Percentiles rank a stretch among this genome's conserved stretches.
phyloP scores from a whole-genome alignment of 2,329 filamentous ascomycete species.

The Reticulascus tulasneorum region DNA sequence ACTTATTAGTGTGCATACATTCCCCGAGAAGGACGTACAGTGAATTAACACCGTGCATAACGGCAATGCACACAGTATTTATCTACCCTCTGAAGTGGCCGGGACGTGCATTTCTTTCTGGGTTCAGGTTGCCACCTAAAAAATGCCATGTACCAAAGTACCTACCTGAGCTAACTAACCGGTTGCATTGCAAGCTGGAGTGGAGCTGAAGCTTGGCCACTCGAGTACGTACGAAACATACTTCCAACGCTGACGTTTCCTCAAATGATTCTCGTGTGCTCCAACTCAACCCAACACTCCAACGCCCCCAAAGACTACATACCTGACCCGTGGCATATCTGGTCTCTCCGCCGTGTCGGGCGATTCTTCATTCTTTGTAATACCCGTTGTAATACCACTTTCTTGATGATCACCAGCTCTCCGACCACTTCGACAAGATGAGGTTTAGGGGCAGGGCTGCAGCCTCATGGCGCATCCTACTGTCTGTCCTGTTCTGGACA shows the following conservation, averaged over 20 bases:
- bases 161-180: too few relatives aligned
- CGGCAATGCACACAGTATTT: too few relatives aligned
- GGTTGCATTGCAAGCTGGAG: too few relatives aligned
- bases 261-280: conserved; percentile 8
- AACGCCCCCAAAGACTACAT: conserved; percentile 5
- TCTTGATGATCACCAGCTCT: conserved; percentile 39
- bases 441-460: conserved; percentile 46
- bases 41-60: too few relatives aligned
- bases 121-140: too few relatives aligned
- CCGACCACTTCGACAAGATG: conserved; percentile 43
- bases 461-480: conserved; percentile 45
- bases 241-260: conserved; percentile 15
- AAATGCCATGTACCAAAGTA: too few relatives aligned
- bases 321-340: conserved; percentile 10
- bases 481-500: conserved; percentile 43
- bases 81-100: too few relatives aligned
- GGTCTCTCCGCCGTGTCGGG: neutral
- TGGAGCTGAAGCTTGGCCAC: conserved; percentile 16
- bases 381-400: conserved; percentile 2
- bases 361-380: conserved; percentile 1
- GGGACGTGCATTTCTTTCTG: too few relatives aligned
- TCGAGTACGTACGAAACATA: conserved; percentile 15
- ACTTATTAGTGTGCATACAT: too few relatives aligned
- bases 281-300: conserved; percentile 6
- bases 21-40: too few relatives aligned